A percentile compares a stretch with the other conserved stretches of the same genome.
Conservation (phyloP, 1,284 basidiomycete genomes). For the Naganishia sp. region DNA sequence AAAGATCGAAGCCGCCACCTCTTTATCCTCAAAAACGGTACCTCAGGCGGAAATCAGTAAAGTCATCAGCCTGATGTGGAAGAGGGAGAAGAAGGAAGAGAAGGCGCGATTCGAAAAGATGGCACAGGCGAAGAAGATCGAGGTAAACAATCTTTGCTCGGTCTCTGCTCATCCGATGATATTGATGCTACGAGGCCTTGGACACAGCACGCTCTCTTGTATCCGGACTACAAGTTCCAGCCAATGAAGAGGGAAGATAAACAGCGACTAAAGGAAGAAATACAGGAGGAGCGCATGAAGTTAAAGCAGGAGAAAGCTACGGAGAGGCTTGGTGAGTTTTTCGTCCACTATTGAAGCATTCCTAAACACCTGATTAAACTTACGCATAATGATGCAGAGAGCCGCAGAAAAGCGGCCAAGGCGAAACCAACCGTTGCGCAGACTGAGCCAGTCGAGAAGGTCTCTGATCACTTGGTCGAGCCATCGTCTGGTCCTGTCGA, state of each 20-base stretch:
- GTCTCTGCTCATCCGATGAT: not conserved
- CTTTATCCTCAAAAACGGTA: constrained; percentile 36
- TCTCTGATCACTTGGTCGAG: not conserved
- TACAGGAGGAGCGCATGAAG: constrained; percentile 41
- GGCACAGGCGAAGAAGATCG: constrained; percentile 67
- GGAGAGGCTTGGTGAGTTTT: constrained; percentile 11
- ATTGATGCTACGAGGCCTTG: not conserved
- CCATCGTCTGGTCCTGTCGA: constrained; percentile 9
- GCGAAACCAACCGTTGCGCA: not conserved
- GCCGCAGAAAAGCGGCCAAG: constrained; percentile 12
- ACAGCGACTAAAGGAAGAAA: constrained; percentile 57
- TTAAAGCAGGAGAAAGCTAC: constrained; percentile 30
- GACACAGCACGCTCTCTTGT: constrained; percentile 59
- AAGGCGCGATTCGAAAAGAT: constrained; percentile 65
- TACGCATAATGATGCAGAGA: not conserved
- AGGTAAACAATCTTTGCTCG: constrained; percentile 45
- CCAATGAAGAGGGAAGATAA: constrained; percentile 70
- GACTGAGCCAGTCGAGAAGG: not conserved
- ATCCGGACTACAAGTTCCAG: constrained; percentile 72
- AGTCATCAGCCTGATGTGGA: constrained; percentile 71
- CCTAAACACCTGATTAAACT: no score
- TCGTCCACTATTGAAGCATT: not conserved
- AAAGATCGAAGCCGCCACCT: not conserved
- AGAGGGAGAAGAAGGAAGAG: constrained; percentile 59
- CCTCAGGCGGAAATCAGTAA: constrained; percentile 73